Conservation (phyloP, 2,329 filamentous ascomycete genomes). For the Teratosphaeria gauchensis region DNA sequence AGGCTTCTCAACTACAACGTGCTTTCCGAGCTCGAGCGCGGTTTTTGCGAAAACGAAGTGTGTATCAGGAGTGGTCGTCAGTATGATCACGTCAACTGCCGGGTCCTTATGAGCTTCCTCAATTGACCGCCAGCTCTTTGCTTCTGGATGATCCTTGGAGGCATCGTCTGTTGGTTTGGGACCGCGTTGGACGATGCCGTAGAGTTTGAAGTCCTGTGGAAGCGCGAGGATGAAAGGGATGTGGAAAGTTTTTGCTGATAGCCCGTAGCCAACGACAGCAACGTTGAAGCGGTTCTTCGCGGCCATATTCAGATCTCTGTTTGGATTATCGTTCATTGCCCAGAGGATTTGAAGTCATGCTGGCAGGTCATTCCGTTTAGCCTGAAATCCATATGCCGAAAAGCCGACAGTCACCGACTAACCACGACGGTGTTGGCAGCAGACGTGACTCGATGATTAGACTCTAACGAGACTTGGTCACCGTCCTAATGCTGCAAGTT, state of each 20-base stretch:
- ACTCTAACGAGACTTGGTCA: not conserved
- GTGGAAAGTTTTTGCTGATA: slow-evolving; percentile 71
- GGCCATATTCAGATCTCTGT: not conserved
- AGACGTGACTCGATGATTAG: not conserved
- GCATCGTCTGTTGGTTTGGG: slow-evolving; percentile 58
- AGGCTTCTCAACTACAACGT: slow-evolving; percentile 74
- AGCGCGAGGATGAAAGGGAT: slow-evolving; percentile 65
- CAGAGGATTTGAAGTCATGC: not conserved
- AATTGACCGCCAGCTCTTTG: slow-evolving; percentile 54
- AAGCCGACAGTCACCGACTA: not conserved
- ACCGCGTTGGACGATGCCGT: slow-evolving; percentile 66
- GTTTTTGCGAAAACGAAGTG: slow-evolving; percentile 58
- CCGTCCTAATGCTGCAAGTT: no score
- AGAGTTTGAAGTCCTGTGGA: slow-evolving; percentile 52
- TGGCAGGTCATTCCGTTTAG: not conserved
- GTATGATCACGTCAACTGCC: slow-evolving; percentile 57
- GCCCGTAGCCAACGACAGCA: slow-evolving; percentile 50
- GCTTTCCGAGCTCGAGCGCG: slow-evolving; percentile 61
- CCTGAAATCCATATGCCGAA: not conserved
- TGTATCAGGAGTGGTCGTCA: slow-evolving; percentile 62
- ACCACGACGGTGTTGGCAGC: not conserved
- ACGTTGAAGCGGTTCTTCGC: slow-evolving; percentile 37
- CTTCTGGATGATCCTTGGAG: slow-evolving; percentile 54
- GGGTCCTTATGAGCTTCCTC: slow-evolving; percentile 57
- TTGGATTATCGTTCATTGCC: not conserved